Evolutionary conservation across 1,284 basidiomycete species (phyloP).

Genomic region (Trichosporon asahii): DNA sequence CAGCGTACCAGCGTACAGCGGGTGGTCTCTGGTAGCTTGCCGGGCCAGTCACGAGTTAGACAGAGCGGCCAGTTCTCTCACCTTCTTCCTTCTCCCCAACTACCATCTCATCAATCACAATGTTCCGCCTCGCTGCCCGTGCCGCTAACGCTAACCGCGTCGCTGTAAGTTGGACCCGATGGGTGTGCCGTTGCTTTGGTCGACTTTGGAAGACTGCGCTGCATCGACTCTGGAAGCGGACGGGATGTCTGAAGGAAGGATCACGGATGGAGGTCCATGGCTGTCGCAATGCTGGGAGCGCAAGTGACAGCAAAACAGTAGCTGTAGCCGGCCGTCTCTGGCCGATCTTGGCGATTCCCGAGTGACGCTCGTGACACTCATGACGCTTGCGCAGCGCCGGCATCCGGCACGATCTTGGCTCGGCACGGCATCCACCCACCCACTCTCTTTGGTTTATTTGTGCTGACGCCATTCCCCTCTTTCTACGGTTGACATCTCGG

Average conservation of each 20-base stretch:
- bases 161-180: constrained; percentile 18
- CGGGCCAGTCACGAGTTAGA: neutral
- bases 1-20: too few species aligned
- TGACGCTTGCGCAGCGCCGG: neutral
- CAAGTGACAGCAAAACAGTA: too few species aligned
- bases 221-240: too few species aligned
- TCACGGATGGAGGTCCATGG: too few species aligned
- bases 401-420: neutral
- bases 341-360: too few species aligned
- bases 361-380: neutral
- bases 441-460: neutral
- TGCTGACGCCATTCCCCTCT: neutral
- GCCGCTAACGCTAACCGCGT: constrained; percentile 24
- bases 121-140: constrained; percentile 25
- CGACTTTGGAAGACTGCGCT: too few species aligned
- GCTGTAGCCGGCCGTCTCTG: too few species aligned
- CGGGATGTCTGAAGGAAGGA: too few species aligned
- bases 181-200: neutral
- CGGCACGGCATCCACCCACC: neutral
- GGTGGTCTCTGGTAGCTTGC: too few species aligned
- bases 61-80: neutral
- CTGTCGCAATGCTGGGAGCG: too few species aligned
- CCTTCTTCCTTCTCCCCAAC: neutral
- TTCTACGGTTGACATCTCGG: constrained; percentile 14
- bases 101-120: constrained; percentile 12